These are phyloP conservation scores for Russula brevipes DNA, from an alignment of 768 basidiomycete genomes.

Conservation along the genomic window DNA sequence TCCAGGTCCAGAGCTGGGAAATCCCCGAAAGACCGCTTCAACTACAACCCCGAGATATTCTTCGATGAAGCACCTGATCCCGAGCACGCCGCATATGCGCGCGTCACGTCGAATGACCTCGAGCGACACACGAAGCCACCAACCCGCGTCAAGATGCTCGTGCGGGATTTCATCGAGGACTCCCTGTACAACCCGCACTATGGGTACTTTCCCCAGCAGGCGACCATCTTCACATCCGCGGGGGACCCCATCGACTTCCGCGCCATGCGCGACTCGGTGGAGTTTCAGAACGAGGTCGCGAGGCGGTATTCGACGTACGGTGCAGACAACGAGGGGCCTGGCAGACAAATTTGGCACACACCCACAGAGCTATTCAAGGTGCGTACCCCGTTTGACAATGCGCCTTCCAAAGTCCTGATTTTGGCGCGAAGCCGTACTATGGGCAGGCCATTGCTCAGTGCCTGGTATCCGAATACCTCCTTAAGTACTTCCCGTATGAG, in stretches of 20 bases:
- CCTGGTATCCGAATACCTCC: conserved; percentile 85
- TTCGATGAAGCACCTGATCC: conserved; percentile 45
- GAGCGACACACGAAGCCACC: conserved; percentile 57
- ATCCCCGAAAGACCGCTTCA: conserved; percentile 54
- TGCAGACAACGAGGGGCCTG: conserved; percentile 59
- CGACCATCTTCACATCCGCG: conserved; percentile 75
- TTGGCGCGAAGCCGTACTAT: conserved; percentile 73
- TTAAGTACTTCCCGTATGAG: conserved; percentile 94
- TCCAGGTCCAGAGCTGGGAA: conserved; percentile 1
- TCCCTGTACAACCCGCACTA: conserved; percentile 95
- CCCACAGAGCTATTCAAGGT: conserved; percentile 98
- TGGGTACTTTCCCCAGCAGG: conserved; percentile 94
- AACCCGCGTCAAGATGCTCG: conserved; percentile 83
- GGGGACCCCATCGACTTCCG: conserved; percentile 62
- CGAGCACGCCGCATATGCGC: conserved; percentile 45
- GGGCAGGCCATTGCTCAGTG: conserved; percentile 87
- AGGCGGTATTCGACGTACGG: conserved; percentile 70
- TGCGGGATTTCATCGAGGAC: conserved; percentile 95
- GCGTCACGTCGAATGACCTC: conserved; percentile 69
- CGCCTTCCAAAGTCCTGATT: conserved; percentile 13
- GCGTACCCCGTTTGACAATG: conserved; percentile 25
- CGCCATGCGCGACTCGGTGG: conserved; percentile 55
- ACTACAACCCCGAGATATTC: conserved; percentile 63
- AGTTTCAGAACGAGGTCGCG: conserved; percentile 82
- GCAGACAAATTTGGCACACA: conserved; percentile 96